Conservation (phyloP, 2,329 filamentous ascomycete genomes). For the Colletotrichum viniferum region DNA sequence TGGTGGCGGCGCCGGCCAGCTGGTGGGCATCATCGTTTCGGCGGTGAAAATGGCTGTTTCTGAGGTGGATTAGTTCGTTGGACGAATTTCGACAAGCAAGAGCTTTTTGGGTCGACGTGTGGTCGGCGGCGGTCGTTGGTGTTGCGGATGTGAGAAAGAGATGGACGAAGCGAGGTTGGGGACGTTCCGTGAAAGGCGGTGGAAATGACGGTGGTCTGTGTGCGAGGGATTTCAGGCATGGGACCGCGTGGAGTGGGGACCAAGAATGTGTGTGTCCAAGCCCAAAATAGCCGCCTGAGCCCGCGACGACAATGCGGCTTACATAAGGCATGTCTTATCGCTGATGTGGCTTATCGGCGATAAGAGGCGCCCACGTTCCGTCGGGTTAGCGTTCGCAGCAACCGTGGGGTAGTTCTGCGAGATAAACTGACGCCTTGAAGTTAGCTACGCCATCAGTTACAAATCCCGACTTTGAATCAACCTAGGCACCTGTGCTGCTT, state of each 20-base stretch:
- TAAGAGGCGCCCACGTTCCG: neutral
- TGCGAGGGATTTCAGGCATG: conserved; percentile 13
- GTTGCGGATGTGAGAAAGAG: neutral
- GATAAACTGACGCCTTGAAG: conserved; percentile 11
- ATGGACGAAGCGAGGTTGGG: conserved; percentile 1
- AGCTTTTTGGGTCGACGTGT: neutral
- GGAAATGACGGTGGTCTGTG: conserved; percentile 13
- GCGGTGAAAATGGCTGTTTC: neutral
- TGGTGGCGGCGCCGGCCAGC: conserved; percentile 36
- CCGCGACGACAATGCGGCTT: neutral
- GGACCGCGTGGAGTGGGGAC: neutral
- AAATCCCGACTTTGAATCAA: neutral
- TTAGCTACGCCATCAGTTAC: neutral
- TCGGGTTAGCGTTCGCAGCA: neutral
- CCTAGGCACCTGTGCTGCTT: neutral
- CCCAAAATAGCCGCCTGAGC: neutral
- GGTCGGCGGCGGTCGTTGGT: neutral
- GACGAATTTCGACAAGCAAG: neutral
- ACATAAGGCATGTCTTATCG: neutral
- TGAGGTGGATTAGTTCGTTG: conserved; percentile 14
- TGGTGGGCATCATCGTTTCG: conserved; percentile 33
- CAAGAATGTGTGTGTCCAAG: neutral
- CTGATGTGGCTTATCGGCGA: neutral
- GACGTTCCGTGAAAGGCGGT: conserved; percentile 3
- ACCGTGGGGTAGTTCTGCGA: conserved; percentile 6